These are phyloP conservation scores for Coniochaeta ligniaria DNA, from an alignment of 2,329 filamentous ascomycete species.

Conservation along the genomic window DNA sequence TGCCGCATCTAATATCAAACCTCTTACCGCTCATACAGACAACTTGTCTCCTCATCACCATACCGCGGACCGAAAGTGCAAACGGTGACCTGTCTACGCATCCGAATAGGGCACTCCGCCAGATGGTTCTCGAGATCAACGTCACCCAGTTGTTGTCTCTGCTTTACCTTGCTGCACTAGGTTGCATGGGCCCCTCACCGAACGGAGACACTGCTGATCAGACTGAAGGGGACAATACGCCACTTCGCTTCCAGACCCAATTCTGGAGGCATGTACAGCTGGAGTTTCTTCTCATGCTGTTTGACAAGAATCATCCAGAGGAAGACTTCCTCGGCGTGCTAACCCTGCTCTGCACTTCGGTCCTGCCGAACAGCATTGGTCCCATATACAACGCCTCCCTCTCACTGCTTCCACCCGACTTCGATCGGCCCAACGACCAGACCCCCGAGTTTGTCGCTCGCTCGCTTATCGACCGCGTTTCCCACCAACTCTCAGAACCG, in stretches of 20 bases:
- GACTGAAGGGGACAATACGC: constrained; percentile 9
- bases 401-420: constrained; percentile 21
- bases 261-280: constrained; percentile 66
- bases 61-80: constrained; percentile 44
- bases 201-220: constrained; percentile 11
- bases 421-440: constrained; percentile 4
- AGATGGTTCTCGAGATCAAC: constrained; percentile 49
- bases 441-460: constrained; percentile 21
- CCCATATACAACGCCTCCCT: constrained; percentile 43
- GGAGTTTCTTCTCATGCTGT: constrained; percentile 59
- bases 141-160: constrained; percentile 57
- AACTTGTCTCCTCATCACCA: constrained; percentile 52
- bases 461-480: constrained; percentile 54
- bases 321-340: constrained; percentile 58
- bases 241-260: constrained; percentile 20
- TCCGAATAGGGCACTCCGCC: constrained; percentile 32
- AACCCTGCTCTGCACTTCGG: constrained; percentile 59
- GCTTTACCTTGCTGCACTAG: constrained; percentile 55
- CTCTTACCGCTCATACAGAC: constrained; percentile 49
- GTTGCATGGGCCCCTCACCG: constrained; percentile 39
- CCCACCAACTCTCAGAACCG: constrained; percentile 52
- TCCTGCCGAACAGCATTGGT: constrained; percentile 57
- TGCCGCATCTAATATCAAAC: constrained; percentile 49
- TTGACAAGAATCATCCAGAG: constrained; percentile 59
- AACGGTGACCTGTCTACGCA: constrained; percentile 39